Evolutionary conservation across 352 stramenopile genomes (phyloP).

Genomic region (Phytophthora foliorum): DNA sequence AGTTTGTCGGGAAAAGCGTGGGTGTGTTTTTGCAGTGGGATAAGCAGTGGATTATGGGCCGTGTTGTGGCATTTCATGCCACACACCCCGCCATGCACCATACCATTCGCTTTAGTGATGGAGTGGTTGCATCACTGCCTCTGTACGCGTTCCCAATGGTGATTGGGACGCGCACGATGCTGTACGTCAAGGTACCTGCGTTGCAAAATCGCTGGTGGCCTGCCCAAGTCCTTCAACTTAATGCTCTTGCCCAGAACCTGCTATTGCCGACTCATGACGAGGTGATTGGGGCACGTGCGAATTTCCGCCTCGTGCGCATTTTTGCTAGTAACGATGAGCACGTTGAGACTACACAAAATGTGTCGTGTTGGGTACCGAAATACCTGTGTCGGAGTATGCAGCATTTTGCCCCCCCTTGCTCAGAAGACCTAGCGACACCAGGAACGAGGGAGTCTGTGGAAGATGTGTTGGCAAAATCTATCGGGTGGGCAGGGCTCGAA

Average conservation of each 20-base stretch:
- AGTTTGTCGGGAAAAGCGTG: slow-evolving; percentile 75
- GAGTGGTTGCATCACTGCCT: slow-evolving; percentile 61
- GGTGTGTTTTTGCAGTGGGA: slow-evolving; percentile 80
- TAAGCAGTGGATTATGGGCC: slow-evolving; percentile 82
- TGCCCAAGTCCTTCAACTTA: slow-evolving; percentile 73
- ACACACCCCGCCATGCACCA: slow-evolving; percentile 61
- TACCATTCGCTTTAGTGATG: slow-evolving; percentile 79
- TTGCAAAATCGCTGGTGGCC: slow-evolving; percentile 81
- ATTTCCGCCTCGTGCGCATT: slow-evolving; percentile 74
- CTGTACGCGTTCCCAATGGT: slow-evolving; percentile 79
- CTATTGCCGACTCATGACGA: slow-evolving; percentile 53
- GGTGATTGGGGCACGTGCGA: slow-evolving; percentile 33
- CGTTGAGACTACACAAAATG: slow-evolving; percentile 48
- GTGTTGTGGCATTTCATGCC: slow-evolving; percentile 70
- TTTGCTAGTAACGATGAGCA: slow-evolving; percentile 43
- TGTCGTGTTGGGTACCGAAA: slow-evolving; percentile 83
- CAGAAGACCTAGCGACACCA: slow-evolving; percentile 1
- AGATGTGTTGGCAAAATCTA: slow-evolving; percentile 30
- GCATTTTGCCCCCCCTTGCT: slow-evolving; percentile 24
- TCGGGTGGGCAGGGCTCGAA: slow-evolving; percentile 40
- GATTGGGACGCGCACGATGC: slow-evolving; percentile 67
- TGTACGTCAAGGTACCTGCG: slow-evolving; percentile 76
- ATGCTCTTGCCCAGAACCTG: slow-evolving; percentile 63
- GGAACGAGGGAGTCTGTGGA: slow-evolving; percentile 12
- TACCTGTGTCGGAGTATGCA: slow-evolving; percentile 76